Base-by-base conservation (phyloP, 306 rosid species). In the cucumber (Cucumis sativus) region DNA sequence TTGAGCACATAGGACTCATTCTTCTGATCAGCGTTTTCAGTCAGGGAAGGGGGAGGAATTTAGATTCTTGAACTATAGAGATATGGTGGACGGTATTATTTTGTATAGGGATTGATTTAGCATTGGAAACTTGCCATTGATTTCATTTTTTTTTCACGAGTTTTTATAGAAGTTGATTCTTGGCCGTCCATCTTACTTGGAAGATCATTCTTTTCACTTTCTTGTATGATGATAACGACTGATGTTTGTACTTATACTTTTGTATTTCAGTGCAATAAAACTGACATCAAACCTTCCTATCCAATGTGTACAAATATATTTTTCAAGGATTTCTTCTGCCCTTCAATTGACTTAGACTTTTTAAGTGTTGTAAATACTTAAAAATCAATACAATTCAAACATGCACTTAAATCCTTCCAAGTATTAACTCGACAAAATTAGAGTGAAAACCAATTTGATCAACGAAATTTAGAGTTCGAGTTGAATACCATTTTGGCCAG, bases 41-140 rank as follows among this genome's bases (percentile, higher is more conserved):
- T 16, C 1, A 3, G 74, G 61, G 16, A 52, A 52, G 76, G 61
- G 43, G 47, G 51, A 20, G 55, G 55, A 7, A 65, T 18, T 65
- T 67, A 20, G 54, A 33, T 40, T 71, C 20, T 51, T 30, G 77
- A 54, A 54, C 17, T 17, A 8, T 14, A 14, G 61, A 28, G 76
- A 4, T 49, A 43, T 17, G 13, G 7, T 25, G 16, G 10, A 54
- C 21, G 30, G 47, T 23, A 51, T 54, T 73, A 52, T 33, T 73
- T 73, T 73, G 77, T 73, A 73, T 73, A 73, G 77, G 11, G 47
- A 73, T 73, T 54, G 28, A 25, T 73, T 54, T 47, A 33, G 63
- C 63, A 54, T 10, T 52, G 62, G 76, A 28, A 28, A 72, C 45
- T 72, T 23, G 35, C 35, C 25, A 37, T 10, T 28, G 76, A 47